Evolutionary conservation across 2,329 filamentous ascomycete genomes (phyloP).

Genomic region (Colletotrichum incanum): DNA sequence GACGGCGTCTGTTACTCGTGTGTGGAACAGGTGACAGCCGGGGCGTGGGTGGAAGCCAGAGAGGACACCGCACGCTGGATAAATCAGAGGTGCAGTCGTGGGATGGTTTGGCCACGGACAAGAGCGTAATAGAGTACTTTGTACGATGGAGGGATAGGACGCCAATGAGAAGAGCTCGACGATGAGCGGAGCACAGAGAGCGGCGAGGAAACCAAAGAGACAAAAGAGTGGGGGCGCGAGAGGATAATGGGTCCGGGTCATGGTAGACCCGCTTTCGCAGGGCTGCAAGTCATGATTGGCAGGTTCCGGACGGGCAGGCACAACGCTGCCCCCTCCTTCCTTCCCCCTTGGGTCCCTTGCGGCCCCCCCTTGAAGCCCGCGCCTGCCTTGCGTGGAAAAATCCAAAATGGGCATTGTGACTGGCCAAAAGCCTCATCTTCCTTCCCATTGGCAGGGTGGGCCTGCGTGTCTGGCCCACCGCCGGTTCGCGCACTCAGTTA

Average conservation of each 20-base stretch:
- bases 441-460: background rate
- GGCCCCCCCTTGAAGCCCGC: background rate
- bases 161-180: too few relatives aligned
- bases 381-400: conserved; percentile 10
- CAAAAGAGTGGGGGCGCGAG: background rate
- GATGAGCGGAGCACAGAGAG: background rate
- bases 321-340: background rate
- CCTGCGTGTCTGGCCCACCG: background rate
- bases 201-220: background rate
- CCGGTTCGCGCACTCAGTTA: too few relatives aligned
- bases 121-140: background rate
- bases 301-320: background rate
- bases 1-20: background rate
- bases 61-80: background rate
- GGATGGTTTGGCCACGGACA: background rate
- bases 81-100: conserved; percentile 6
- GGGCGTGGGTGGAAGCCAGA: background rate
- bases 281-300: conserved; percentile 14
- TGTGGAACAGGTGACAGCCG: background rate
- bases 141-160: too few relatives aligned
- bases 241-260: background rate
- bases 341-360: background rate
- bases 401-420: conserved; percentile 17
- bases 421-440: conserved; percentile 4
- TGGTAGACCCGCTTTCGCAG: background rate